Evolutionary conservation across 2,329 filamentous ascomycete species (phyloP), one percentile per base, ranked within the genome.

Genomic region (Coccinonectria pachysandricola): DNA sequence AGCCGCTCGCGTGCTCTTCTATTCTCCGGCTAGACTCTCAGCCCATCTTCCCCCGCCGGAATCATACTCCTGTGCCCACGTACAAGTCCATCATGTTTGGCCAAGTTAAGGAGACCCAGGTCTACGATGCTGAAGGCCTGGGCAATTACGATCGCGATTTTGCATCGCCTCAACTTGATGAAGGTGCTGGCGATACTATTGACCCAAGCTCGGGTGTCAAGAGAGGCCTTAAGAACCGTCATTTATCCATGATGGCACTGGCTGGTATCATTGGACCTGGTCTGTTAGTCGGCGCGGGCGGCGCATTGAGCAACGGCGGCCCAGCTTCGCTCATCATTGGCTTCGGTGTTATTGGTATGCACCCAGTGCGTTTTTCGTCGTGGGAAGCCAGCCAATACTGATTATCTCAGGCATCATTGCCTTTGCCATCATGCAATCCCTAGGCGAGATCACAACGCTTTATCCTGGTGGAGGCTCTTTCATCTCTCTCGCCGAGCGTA

Each of bases 361-460:
- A 22, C 17, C 21, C n/a, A 24, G 25, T 10, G 5, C 32, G 16
- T 19, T 7, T 14, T n/a, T 17, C 12, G 19, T 7, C 16, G 19
- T 22, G 8, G 26, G 15, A 19, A 7, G 18, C 12, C 7, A 24
- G 8, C 12, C 23, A 9, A 15, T 11, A 12, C 11, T 12, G 22
- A n/a, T 13, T 13, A 9, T 8, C 7, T 19, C 19, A 58, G 54
- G 55, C 26, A 65, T 83, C 35, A 71, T 85, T 32, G 78, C 79
- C 2, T 68, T 64, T 35, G 65, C 62, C 39, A 68, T 79, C 37
- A 83, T 81, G 71, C 79, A 84, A 59, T 78, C 72, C 4, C 57
- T 86, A 6, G 80, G 80, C 12, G 80, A 86, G 49, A 59, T 85
- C 42, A 80, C 79, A 3, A 84, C 79, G 6, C 54, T 84, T 2